Evolutionary conservation across 2,329 filamentous ascomycete genomes (phyloP).

Genomic region (Calycina herbarum): DNA sequence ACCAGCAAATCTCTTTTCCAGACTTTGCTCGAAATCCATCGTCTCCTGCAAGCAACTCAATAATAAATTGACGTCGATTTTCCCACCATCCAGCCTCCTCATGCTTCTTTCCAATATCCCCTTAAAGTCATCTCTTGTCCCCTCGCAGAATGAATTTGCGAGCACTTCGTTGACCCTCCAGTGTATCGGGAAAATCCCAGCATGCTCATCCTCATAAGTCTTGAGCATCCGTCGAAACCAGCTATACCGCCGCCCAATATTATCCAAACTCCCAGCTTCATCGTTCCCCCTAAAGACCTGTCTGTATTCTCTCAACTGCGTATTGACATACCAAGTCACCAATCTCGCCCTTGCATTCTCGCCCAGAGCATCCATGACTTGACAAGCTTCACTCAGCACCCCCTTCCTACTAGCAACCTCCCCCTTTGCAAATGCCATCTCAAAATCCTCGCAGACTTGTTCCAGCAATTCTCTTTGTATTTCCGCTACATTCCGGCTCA

Average conservation of each 20-base stretch:
- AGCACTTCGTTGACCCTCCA: constrained; percentile 92
- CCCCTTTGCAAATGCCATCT: constrained; percentile 87
- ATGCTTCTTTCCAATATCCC: constrained; percentile 87
- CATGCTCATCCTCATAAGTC: constrained; percentile 92
- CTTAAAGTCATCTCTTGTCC: constrained; percentile 93
- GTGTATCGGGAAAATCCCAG: constrained; percentile 77
- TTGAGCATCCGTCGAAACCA: constrained; percentile 98
- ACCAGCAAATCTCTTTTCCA: constrained; percentile 82
- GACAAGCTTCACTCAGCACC: constrained; percentile 80
- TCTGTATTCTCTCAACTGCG: constrained; percentile 90
- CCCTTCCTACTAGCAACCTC: constrained; percentile 71
- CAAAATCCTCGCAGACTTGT: constrained; percentile 99
- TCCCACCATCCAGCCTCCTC: constrained; percentile 72
- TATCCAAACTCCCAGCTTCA: constrained; percentile 93
- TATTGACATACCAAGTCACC: constrained; percentile 97
- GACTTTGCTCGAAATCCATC: constrained; percentile 89
- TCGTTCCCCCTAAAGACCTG: constrained; percentile 96
- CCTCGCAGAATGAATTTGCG: constrained; percentile 91
- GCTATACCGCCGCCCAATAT: constrained; percentile 89
- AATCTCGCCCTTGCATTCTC: constrained; percentile 80
- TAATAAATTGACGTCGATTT: constrained; percentile 85
- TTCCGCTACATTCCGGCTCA: constrained; percentile 90
- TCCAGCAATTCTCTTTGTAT: constrained; percentile 90
- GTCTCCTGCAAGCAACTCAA: constrained; percentile 92
- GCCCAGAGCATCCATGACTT: constrained; percentile 92